Base-by-base conservation (phyloP, 2,329 filamentous ascomycete species). In the Alternaria gaisen region DNA sequence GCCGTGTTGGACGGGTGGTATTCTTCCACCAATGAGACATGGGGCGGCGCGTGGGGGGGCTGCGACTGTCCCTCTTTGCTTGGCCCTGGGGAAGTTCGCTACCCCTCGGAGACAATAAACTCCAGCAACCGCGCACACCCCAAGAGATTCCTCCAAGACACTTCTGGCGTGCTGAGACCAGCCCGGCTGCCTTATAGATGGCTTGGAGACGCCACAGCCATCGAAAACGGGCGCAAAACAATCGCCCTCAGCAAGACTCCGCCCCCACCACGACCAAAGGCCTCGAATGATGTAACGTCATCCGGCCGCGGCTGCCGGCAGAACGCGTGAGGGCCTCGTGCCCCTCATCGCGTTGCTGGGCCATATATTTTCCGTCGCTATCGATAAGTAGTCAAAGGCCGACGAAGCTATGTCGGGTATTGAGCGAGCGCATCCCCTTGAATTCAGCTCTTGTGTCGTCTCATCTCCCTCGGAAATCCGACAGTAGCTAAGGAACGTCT, bases 61-160 rank as follows among this genome's bases (percentile, higher is more conserved):
- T 47, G 60, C 54, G 51, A 53, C 54, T 41, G 64, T 48, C 26
- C 44, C 22, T 60, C 61, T 52, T 63, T 51, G 62, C 73, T 75
- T 76, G 72, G 73, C 70, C 58, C 70, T 73, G 73, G 74, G 75
- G 71, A 74, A 72, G 61, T 58, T 63, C 61, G 66, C 60, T 52
- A 66, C 55, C 46, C 40, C 62, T 53, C 48, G 56, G 53, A 62
- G 42, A 30, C 53, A 47, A 26, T 24, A 24, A 50, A 50, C 46
- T 34, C 32, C 46, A 40, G 22, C 50, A 26, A 40, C 28, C 38
- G n/a, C 52, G 28, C 42, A 42, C 36, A 22, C 22, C 20, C 32
- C 30, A 20, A 44, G 32, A 38, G 22, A 24, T 26, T 53, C 3
- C 1, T 41, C 43, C 36, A 36, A 26, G 20, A n/a, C 42, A 38